A percentile compares a stretch with the other conserved stretches of the same genome.
Evolutionary conservation across 2,329 filamentous ascomycete species (phyloP).

Genomic region (Pseudogymnoascus sp.): DNA sequence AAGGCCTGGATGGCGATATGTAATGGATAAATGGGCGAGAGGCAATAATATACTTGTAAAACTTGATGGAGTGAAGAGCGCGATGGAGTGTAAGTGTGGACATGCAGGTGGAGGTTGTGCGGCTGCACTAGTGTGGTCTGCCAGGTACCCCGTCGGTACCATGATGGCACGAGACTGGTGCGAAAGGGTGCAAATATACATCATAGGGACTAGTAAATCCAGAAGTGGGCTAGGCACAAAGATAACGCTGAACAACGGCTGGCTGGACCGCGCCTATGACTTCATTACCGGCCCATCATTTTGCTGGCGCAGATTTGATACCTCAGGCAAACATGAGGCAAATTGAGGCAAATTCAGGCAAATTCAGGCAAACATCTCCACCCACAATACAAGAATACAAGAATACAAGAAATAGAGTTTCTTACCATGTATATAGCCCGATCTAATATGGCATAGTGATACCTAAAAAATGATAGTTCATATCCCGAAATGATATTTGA

Average conservation of each 20-base stretch:
- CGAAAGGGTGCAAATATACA: background rate
- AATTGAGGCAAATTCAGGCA: background rate
- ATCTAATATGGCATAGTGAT: too few species aligned
- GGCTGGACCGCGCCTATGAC: conserved; percentile 6
- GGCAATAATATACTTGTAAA: conserved; percentile 8
- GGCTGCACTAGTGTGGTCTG: conserved; percentile 1
- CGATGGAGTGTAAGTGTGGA: conserved; percentile 5
- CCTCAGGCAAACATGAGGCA: background rate
- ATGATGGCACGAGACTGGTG: background rate
- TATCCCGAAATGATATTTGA: background rate
- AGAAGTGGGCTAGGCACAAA: conserved; percentile 6
- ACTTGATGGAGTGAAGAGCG: conserved; percentile 1
- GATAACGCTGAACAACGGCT: background rate
- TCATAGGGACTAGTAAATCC: background rate
- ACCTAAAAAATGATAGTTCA: background rate
- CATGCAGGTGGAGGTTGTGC: conserved; percentile 7
- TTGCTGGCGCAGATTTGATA: background rate
- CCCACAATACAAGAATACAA: too few species aligned
- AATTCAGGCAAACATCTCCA: too few species aligned
- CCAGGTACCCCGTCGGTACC: conserved; percentile 1
- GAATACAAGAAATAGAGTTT: background rate
- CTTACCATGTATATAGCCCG: background rate
- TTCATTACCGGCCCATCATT: background rate
- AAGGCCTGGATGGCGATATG: background rate
- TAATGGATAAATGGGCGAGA: conserved; percentile 3